Base-by-base conservation (phyloP, 1,139 yeast species). In the Petasospora rhodanensis region DNA sequence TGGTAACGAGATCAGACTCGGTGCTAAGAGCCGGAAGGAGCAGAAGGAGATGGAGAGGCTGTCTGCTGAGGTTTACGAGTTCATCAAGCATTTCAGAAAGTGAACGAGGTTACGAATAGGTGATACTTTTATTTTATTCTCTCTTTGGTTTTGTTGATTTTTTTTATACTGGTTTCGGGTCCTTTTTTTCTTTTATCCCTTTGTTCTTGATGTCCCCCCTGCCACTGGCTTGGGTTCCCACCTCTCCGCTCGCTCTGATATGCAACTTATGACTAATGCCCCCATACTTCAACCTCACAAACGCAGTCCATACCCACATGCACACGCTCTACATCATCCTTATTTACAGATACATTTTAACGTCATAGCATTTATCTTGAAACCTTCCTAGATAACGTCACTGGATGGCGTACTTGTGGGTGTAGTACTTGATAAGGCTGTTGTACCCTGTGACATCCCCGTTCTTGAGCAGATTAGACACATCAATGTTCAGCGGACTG, bases 401-500 rank as follows among this genome's bases (percentile, higher is more conserved):
- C 22, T 26, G 18, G 10, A 26, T 28, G 8, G 51, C 58, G 46
- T 60, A 53, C 41, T 66, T 68, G 63, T 69, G 65, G 9, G 80
- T 70, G 45, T 74, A 78, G 55, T 78, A 84, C 29, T 70, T 72
- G 4, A 81, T 74, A 47, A 84, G 58, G 24, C 78, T 77, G 37
- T 73, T 68, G 48, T 80, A 82, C 0, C 76, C 83, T 3, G 50
- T 49, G 7, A 23, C 30, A 45, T 78, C 94, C 21, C 76, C 79
- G 31, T 64, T 55, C 38, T 89, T 68, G 38, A 70, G 69, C 31
- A 87, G 57, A 49, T 81, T 84, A n/a, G 95, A 93, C 55, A 85
- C 74, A 54, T 87, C 96, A 18, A 87, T 70, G 52, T 87, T 85
- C 30, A 87, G 62, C 1, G 96, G 96, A 23, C 89, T 78, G 47